Evolutionary conservation across 768 basidiomycete genomes (phyloP), one percentile per base, ranked within the genome.

Genomic region (Leccinum uliginosum): DNA sequence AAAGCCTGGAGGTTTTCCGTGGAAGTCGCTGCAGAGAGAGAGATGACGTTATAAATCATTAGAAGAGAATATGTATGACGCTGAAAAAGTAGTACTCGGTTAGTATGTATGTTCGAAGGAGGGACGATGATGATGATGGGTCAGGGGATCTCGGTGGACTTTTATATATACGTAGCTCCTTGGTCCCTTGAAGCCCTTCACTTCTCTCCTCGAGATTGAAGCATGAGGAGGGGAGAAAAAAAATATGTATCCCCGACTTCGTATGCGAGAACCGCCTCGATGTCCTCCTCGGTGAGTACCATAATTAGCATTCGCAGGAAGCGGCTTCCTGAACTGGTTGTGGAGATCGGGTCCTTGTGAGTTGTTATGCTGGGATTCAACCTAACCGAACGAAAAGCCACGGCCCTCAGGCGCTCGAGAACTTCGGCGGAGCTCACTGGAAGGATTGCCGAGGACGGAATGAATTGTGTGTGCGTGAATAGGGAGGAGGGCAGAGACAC

Each of bases 1-100:
- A 83, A 67, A 8, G 81, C 80, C 44, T 74, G 75, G 29, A 77
- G 73, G 57, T 79, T 73, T 52, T 83, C 82, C 5, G 73, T 67
- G 46, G 78, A 74, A 17, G 73, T 77, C 15, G 81, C 79, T 9
- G 76, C 71, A 47, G 75, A 67, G 53, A 83, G 74, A 43, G 74
- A 68, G 54, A 83, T 72, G 59, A 78, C 68, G 61, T 61, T 65
- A 65, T 71, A 69, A 58, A 62, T 54, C 63, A 69, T 72, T 52
- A 58, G 43, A 6, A 40, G 56, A 57, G 56, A 52, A 58, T 35
- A 48, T 23, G 53, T 32, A 57, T 58, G 60, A 58, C 53, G 26
- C 9, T 52, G 40, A 19, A 19, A 19, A 43, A 43, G 40, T 43
- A 43, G 40, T 43, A 43, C 40, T 43, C 40, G 40, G 19, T 43